Percentiles rank a stretch among this genome's conserved stretches.
phyloP scores from a whole-genome alignment of 176 grass and related monocot species.

The Carex pumila region DNA sequence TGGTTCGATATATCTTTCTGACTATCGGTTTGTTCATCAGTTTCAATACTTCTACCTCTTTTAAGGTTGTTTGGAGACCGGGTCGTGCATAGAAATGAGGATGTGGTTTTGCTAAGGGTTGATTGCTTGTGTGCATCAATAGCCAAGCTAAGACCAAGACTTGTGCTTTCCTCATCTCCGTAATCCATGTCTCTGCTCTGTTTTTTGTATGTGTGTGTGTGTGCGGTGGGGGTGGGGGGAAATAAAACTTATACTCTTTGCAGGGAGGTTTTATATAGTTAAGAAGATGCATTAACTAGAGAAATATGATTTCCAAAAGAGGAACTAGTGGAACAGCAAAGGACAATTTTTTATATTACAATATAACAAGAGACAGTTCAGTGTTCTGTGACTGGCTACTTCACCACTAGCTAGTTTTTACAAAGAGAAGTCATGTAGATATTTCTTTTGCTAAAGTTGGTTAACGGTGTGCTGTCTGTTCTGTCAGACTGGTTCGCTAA shows the following conservation, averaged over 20 bases:
- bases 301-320: not conserved
- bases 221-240: not conserved
- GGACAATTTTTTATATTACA: constrained; percentile 9
- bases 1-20: not conserved
- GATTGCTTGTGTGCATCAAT: not conserved
- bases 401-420: not conserved
- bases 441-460: not conserved
- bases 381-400: not conserved
- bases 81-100: not conserved
- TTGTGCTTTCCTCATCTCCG: constrained; percentile 10
- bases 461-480: not conserved
- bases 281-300: not conserved
- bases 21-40: not conserved
- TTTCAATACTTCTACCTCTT: not conserved
- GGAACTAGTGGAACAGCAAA: constrained; percentile 12
- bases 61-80: not conserved
- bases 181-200: not conserved
- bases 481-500: not conserved
- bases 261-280: not conserved
- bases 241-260: not conserved
- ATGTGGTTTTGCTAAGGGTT: not conserved
- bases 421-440: not conserved
- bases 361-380: not conserved
- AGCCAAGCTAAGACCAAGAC: constrained; percentile 14
- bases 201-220: too few species aligned